Conservation (phyloP, 2,329 filamentous ascomycete genomes). For the Ophiobolus disseminans region DNA sequence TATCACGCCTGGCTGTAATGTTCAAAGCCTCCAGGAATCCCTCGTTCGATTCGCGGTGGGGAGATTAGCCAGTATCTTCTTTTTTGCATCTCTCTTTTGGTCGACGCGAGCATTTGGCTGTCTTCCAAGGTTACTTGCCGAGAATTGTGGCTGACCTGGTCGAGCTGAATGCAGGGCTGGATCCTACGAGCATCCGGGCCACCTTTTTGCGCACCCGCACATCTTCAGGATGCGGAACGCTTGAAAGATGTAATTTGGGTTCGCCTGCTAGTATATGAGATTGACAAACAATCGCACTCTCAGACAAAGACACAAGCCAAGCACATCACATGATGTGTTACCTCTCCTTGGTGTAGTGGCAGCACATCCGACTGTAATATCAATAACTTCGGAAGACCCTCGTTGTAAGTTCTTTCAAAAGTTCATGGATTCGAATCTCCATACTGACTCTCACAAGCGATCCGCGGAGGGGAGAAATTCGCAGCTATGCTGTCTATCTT, state of each 20-base stretch:
- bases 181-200: too few relatives aligned
- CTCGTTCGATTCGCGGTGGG: conserved; percentile 5
- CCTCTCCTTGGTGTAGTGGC: conserved; percentile 8
- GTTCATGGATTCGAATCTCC: not conserved
- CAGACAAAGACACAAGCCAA: conserved; percentile 3
- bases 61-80: not conserved
- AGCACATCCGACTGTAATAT: conserved; percentile 13
- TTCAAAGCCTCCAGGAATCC: not conserved
- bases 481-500: conserved; percentile 2
- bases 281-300: not conserved
- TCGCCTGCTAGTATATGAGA: conserved; percentile 6
- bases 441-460: not conserved
- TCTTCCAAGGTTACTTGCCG: not conserved
- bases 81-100: not conserved
- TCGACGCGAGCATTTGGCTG: not conserved
- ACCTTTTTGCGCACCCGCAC: too few relatives aligned
- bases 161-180: too few relatives aligned
- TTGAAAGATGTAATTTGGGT: not conserved
- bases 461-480: conserved; percentile 1
- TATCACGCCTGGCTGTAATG: conserved; percentile 8
- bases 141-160: conserved; percentile 2
- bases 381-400: conserved; percentile 2
- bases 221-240: too few relatives aligned
- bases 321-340: not conserved
- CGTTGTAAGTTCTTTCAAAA: not conserved